Evolutionary conservation across 139 green algal species (phyloP).

Genomic region (Yamagishiella unicocca): DNA sequence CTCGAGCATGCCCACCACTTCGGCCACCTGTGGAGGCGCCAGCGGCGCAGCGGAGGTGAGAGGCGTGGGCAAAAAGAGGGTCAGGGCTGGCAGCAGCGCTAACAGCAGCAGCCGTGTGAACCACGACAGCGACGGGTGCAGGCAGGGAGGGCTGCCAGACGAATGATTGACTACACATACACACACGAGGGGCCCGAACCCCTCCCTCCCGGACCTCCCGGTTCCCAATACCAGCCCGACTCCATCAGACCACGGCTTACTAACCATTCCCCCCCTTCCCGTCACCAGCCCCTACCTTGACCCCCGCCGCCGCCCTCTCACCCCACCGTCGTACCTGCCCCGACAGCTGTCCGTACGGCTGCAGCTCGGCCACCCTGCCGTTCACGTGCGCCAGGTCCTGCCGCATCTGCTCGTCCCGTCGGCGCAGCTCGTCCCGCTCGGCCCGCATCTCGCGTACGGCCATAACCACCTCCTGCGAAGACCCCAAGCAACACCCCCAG

Average conservation of each 20-base stretch:
- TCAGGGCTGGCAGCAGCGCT: no score
- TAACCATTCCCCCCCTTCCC: background rate
- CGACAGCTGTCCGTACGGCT: conserved; percentile 30
- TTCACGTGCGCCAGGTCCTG: background rate
- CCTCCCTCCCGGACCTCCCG: no score
- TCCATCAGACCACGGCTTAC: no score
- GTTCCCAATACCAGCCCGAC: no score
- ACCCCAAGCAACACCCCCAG: no score
- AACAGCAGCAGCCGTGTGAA: background rate
- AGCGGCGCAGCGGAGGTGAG: no score
- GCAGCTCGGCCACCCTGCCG: background rate
- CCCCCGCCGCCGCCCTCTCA: background rate
- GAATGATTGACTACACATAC: no score
- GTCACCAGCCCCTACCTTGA: background rate
- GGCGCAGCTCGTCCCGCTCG: conserved; percentile 59
- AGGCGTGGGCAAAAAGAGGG: no score
- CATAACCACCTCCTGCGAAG: conserved; percentile 8
- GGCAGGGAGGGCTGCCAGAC: no score
- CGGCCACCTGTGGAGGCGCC: background rate
- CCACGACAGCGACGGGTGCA: no score
- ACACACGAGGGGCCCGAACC: no score
- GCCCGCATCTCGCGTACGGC: conserved; percentile 33
- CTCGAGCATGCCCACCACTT: conserved; percentile 6
- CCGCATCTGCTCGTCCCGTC: conserved; percentile 28
- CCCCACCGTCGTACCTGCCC: background rate